These are phyloP conservation scores for Microbotryomycetes sp. DNA, from an alignment of 1,284 basidiomycete genomes.

Conservation along the genomic window DNA sequence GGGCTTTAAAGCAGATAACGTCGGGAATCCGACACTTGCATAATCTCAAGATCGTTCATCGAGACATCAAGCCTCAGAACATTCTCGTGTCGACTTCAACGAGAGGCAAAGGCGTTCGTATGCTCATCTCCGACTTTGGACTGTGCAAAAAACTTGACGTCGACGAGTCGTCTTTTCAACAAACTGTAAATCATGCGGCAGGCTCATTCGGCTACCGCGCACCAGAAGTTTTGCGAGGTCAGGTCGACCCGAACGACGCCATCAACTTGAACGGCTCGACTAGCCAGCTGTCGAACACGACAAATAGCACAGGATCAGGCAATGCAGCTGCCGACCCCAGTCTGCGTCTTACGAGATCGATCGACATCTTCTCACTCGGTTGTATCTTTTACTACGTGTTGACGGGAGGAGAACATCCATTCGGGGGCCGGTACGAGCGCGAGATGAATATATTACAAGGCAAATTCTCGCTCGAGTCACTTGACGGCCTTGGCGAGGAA, in stretches of 20 bases:
- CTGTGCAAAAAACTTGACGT: slow-evolving; percentile 84
- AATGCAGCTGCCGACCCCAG: slow-evolving; percentile 39
- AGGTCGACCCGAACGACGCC: slow-evolving; percentile 77
- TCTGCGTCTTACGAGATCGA: slow-evolving; percentile 77
- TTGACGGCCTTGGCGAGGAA: slow-evolving; percentile 81
- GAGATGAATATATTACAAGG: slow-evolving; percentile 86
- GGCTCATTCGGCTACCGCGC: slow-evolving; percentile 92
- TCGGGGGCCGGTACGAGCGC: slow-evolving; percentile 79
- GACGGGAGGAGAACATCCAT: slow-evolving; percentile 81
- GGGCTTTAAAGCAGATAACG: slow-evolving; percentile 78
- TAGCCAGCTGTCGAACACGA: slow-evolving; percentile 6
- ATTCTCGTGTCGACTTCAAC: slow-evolving; percentile 78
- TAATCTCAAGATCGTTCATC: slow-evolving; percentile 89
- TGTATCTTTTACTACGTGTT: slow-evolving; percentile 88
- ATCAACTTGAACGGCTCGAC: slow-evolving; percentile 42
- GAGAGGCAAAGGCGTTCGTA: slow-evolving; percentile 50
- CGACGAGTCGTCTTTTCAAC: slow-evolving; percentile 85
- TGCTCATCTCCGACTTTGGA: slow-evolving; percentile 94
- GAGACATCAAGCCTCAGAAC: slow-evolving; percentile 98
- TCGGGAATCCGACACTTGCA: slow-evolving; percentile 85
- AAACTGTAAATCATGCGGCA: slow-evolving; percentile 61
- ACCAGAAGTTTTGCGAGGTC: slow-evolving; percentile 82
- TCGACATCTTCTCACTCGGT: slow-evolving; percentile 88
- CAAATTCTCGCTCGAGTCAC: slow-evolving; percentile 56
- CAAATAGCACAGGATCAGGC: slow-evolving; percentile 9